Evolutionary conservation across 352 stramenopile species (phyloP).

Genomic region (Globisporangium cylindrosporum): DNA sequence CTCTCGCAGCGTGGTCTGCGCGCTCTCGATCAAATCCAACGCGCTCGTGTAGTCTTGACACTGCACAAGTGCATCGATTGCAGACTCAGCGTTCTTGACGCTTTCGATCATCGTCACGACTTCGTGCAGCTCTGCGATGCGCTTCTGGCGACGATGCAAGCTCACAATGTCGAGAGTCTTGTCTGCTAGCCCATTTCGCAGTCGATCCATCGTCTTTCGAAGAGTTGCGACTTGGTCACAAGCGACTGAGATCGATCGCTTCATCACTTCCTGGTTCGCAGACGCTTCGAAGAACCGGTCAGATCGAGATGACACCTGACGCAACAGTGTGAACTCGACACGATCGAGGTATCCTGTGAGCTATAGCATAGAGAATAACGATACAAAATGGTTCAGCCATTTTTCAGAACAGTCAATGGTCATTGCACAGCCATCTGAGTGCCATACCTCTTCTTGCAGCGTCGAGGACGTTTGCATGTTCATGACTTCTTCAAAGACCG

Average conservation of each 20-base stretch:
- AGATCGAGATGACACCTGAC: slow-evolving; percentile 80
- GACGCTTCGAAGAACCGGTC: slow-evolving; percentile 86
- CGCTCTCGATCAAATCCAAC: slow-evolving; percentile 74
- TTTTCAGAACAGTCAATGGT: not conserved
- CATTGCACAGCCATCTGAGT: not conserved
- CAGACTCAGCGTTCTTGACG: slow-evolving; percentile 80
- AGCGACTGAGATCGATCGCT: slow-evolving; percentile 71
- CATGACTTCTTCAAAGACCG: slow-evolving; percentile 81
- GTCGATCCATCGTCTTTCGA: slow-evolving; percentile 79
- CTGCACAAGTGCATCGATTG: slow-evolving; percentile 81
- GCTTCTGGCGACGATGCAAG: slow-evolving; percentile 78
- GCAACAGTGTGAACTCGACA: slow-evolving; percentile 82
- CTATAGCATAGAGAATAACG: not conserved
- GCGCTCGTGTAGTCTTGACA: slow-evolving; percentile 81
- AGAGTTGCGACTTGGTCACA: slow-evolving; percentile 81
- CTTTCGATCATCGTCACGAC: slow-evolving; percentile 82
- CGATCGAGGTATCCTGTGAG: slow-evolving; percentile 67
- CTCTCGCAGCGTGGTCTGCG: slow-evolving; percentile 59
- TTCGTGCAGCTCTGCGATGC: slow-evolving; percentile 78
- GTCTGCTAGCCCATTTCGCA: slow-evolving; percentile 75
- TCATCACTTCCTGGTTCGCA: slow-evolving; percentile 83
- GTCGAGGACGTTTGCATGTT: slow-evolving; percentile 50
- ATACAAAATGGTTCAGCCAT: not conserved
- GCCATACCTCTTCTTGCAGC: slow-evolving; percentile 61
- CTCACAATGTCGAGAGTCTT: slow-evolving; percentile 87